Conservation (phyloP, 2,329 filamentous ascomycete genomes). For the Aspergillus uvarum region DNA sequence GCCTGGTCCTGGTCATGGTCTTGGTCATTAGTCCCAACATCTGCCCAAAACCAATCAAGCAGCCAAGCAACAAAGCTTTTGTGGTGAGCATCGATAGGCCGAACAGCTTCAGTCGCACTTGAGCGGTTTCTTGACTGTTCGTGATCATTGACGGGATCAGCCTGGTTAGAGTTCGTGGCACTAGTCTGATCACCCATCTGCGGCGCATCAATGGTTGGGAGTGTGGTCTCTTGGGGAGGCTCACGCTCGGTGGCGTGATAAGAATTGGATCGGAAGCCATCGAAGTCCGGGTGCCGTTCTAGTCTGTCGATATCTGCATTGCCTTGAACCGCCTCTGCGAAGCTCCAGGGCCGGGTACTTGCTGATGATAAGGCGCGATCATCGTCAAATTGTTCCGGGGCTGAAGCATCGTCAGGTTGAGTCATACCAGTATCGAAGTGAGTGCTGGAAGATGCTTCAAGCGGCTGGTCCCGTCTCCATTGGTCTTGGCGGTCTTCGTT, state of each 20-base stretch:
- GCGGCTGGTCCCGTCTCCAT: slow-evolving; percentile 6
- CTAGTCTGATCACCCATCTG: not conserved
- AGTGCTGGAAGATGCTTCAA: slow-evolving; percentile 4
- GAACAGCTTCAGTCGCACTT: slow-evolving; percentile 5
- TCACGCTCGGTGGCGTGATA: not conserved
- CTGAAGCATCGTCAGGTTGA: not conserved
- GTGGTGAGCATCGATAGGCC: slow-evolving; percentile 17
- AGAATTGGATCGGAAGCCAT: not conserved
- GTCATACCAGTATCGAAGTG: not conserved
- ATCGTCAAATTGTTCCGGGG: not conserved
- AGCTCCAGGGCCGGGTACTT: not conserved
- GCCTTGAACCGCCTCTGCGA: not conserved
- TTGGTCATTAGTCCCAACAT: slow-evolving; percentile 29
- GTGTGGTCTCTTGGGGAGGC: not conserved
- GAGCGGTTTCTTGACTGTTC: slow-evolving; percentile 4
- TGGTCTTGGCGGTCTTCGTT: slow-evolving; percentile 7
- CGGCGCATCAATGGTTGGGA: not conserved
- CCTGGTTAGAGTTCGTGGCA: not conserved
- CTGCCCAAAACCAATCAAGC: slow-evolving; percentile 49
- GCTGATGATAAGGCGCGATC: not conserved
- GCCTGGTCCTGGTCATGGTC: slow-evolving; percentile 46
- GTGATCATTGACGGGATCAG: not conserved
- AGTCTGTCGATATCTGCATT: not conserved
- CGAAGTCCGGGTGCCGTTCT: not conserved
- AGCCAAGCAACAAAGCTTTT: slow-evolving; percentile 28